Conservation (phyloP, 2,329 filamentous ascomycete genomes). For the Cladophialophora exuberans region DNA sequence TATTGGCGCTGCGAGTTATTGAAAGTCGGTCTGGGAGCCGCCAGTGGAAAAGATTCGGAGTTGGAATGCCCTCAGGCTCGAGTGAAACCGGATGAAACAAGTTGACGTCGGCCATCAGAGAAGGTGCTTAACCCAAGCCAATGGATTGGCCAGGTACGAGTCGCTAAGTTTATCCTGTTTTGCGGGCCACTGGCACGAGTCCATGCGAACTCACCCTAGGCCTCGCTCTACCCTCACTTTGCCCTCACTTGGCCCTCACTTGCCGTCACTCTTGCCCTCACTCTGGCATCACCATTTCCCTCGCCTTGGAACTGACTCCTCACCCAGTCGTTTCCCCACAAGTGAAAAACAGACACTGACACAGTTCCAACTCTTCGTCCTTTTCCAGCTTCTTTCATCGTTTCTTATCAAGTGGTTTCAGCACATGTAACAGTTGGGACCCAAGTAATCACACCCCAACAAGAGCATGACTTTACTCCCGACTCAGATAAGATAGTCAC, state of each 20-base stretch:
- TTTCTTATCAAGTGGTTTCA: neutral
- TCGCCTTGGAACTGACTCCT: too few relatives aligned
- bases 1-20: neutral
- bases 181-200: neutral
- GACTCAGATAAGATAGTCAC: conserved; percentile 11
- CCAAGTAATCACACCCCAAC: neutral
- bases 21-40: conserved; percentile 2
- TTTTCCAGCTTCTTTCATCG: neutral
- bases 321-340: too few relatives aligned
- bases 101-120: neutral
- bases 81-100: conserved; percentile 4
- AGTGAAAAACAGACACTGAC: too few relatives aligned
- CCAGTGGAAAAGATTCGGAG: neutral
- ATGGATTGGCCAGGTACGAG: neutral
- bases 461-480: conserved; percentile 5
- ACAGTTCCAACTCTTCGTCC: neutral
- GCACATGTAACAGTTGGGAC: neutral
- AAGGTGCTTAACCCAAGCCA: neutral
- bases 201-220: too few relatives aligned
- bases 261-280: too few relatives aligned
- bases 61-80: neutral
- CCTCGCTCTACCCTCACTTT: too few relatives aligned
- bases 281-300: too few relatives aligned
- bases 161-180: too few relatives aligned
- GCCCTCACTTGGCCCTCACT: too few relatives aligned